phyloP scores from a whole-genome alignment of 176 grass and related monocot species.

The Puya raimondii region DNA sequence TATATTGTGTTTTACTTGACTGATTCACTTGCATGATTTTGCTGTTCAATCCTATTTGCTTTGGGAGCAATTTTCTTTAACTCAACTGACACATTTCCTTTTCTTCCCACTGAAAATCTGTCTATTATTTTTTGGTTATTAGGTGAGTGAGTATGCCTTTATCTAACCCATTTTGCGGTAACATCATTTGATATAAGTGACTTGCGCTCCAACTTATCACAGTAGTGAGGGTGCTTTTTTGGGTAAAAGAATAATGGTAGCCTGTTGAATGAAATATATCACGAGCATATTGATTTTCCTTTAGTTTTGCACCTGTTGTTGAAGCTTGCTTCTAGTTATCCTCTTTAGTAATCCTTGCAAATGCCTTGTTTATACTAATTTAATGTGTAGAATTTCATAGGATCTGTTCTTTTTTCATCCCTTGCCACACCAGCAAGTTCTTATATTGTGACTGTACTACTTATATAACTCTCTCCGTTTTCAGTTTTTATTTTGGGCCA shows the following conservation, averaged over 20 bases:
- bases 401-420: no score
- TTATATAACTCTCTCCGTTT: no score
- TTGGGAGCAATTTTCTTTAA: background rate
- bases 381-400: no score
- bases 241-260: background rate
- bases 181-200: background rate
- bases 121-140: background rate
- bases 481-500: no score
- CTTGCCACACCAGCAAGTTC: no score
- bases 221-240: background rate
- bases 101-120: background rate
- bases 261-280: background rate
- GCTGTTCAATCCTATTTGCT: background rate
- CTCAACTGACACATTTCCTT: background rate
- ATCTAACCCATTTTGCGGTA: background rate
- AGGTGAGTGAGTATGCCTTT: background rate
- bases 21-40: background rate
- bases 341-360: no score
- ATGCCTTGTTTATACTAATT: no score
- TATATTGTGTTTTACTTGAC: background rate
- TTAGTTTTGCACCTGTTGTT: no score
- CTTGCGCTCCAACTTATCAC: background rate
- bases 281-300: no score
- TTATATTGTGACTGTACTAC: no score
- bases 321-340: no score